phyloP scores from a whole-genome alignment of 495 filamentous ascomycete species.

The Neurospora hispaniola region DNA sequence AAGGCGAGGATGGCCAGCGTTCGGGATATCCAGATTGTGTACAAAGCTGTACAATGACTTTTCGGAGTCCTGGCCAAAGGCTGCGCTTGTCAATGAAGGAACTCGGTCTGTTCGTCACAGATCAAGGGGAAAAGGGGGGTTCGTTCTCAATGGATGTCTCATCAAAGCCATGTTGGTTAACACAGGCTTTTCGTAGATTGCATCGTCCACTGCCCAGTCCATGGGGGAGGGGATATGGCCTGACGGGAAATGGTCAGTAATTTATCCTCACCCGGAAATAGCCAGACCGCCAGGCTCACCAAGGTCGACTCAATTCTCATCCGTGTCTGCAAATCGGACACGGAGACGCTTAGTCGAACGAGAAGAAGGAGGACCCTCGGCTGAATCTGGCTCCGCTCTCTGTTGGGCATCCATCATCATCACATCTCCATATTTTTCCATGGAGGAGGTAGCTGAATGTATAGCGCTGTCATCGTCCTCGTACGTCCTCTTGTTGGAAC shows the following conservation, averaged over 20 bases:
- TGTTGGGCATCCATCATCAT: background rate
- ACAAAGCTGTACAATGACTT: background rate
- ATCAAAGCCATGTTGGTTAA: background rate
- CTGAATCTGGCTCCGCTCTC: background rate
- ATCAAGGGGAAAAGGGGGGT: background rate
- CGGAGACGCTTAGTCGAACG: constrained; percentile 2
- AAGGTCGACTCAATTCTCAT: background rate
- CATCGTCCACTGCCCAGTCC: background rate
- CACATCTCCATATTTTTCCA: background rate
- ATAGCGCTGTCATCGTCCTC: background rate
- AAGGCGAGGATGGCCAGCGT: background rate
- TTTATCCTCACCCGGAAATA: background rate
- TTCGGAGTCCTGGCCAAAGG: background rate
- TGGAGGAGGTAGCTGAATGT: background rate
- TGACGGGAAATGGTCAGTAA: background rate
- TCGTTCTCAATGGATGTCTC: background rate
- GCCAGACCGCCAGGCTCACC: background rate
- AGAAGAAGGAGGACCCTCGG: background rate
- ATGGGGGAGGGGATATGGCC: background rate
- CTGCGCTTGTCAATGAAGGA: background rate
- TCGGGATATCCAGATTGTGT: background rate
- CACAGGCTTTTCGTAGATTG: background rate
- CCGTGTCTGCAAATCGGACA: constrained; percentile 3
- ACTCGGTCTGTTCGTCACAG: background rate
- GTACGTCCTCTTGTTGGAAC: background rate